Base-by-base conservation (phyloP, 164 flowering plant genomes). In the Saururus chinensis region DNA sequence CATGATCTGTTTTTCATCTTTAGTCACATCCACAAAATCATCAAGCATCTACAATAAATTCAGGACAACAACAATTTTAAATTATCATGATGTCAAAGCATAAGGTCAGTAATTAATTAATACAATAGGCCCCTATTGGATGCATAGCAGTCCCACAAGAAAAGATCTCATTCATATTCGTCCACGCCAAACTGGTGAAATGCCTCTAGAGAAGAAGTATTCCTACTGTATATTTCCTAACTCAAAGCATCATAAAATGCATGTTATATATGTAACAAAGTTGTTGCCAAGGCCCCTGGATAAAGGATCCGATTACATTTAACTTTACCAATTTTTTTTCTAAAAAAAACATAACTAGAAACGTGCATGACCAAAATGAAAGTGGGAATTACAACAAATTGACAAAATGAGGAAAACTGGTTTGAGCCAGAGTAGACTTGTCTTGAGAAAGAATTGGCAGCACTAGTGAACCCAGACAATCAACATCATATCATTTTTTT, bases 21-120 rank as follows among this genome's bases (percentile, higher is more conserved):
- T 87, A 68, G 84, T 83, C 40, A 90, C 99, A 76, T 93, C 99
- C 62, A 93, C 91, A 77, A 93, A 93, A 75, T 93, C 99, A 79
- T 93, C 99, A 71, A 93, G 97, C 97, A 93, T 83, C 99, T 93
- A 92, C 76, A 75, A 67, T 64, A 74, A 41, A 57, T 22, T 21
- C 59, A 30, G 37, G 37, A 30, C 37, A 30, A 30, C 2, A 30
- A 30, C 6, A 30, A 2, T 30, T 30, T 30, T 6, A 30, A 6
- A 30, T 30, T 30, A 30, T 30, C 37, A 2, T 30, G 37, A 20
- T 19, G 59, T 20, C 6, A 53, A 20, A 23, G 1, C 24, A 53
- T 23, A 13, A 17, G 11, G 4, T 8, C 14, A 45, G 49, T 4
- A 12, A 17, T 45, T 13, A 45, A 12, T 6, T 6, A 12, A 45